Percentiles rank a stretch among this genome's conserved stretches.
phyloP scores from a whole-genome alignment of 345 rosid genomes.

The Angophora floribunda region DNA sequence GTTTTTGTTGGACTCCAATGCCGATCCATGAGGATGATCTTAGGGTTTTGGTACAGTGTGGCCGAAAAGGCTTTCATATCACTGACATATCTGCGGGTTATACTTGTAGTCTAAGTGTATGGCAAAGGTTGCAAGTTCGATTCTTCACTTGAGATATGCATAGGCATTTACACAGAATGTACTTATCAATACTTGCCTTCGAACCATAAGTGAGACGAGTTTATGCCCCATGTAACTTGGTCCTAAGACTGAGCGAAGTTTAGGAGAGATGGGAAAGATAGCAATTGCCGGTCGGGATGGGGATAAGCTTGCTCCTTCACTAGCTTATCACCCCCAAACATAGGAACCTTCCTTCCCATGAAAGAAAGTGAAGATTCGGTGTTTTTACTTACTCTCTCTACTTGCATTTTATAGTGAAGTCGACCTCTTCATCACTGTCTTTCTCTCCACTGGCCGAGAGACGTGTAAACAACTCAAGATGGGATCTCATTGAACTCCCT shows the following conservation, averaged over 20 bases:
- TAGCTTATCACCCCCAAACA: neutral
- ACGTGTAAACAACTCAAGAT: neutral
- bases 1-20: neutral
- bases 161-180: neutral
- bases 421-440: neutral
- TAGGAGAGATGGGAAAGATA: slow-evolving; percentile 11
- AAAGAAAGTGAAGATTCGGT: neutral
- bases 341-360: neutral
- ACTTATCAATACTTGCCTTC: neutral
- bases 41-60: neutral
- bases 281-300: neutral
- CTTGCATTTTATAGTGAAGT: neutral
- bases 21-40: neutral
- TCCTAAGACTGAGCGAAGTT: slow-evolving; percentile 3
- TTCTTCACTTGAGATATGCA: neutral
- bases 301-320: neutral
- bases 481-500: neutral
- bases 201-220: neutral
- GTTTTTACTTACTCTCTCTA: neutral
- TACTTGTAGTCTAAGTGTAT: neutral
- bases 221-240: slow-evolving; percentile 3
- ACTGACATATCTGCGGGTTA: neutral
- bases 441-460: neutral
- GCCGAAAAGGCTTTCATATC: neutral
- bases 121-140: neutral